Evolutionary conservation across 805 yeast species (phyloP).

Genomic region (Grigorovia transvaalensis): DNA sequence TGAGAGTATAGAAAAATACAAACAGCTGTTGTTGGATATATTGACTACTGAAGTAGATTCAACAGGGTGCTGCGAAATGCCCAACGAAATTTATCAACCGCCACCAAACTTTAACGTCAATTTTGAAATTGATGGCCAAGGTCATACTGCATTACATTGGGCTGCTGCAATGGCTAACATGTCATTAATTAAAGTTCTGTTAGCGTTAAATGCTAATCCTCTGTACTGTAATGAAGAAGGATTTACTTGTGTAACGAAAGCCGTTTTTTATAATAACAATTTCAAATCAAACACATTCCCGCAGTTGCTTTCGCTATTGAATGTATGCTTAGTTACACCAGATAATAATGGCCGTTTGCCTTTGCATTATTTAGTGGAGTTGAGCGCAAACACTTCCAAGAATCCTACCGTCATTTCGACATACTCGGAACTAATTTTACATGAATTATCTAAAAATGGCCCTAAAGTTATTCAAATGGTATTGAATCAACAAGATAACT

Average conservation of each 20-base stretch:
- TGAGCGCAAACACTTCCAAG: slow-evolving; percentile 41
- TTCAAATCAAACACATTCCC: slow-evolving; percentile 53
- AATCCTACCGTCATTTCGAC: slow-evolving; percentile 40
- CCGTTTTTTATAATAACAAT: slow-evolving; percentile 63
- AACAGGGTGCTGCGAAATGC: slow-evolving; percentile 22
- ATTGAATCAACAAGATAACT: slow-evolving; percentile 64
- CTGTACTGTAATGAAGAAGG: slow-evolving; percentile 45
- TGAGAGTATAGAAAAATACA: slow-evolving; percentile 15
- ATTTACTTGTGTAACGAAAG: slow-evolving; percentile 58
- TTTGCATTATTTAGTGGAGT: slow-evolving; percentile 53
- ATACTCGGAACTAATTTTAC: slow-evolving; percentile 43
- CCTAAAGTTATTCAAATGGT: slow-evolving; percentile 43
- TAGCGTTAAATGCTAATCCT: slow-evolving; percentile 53
- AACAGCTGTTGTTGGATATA: slow-evolving; percentile 20
- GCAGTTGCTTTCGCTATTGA: slow-evolving; percentile 46
- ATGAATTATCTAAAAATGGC: slow-evolving; percentile 32
- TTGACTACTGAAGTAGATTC: slow-evolving; percentile 26
- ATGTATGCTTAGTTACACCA: slow-evolving; percentile 58
- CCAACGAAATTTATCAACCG: slow-evolving; percentile 38
- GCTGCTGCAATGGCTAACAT: slow-evolving; percentile 70
- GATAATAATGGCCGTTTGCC: slow-evolving; percentile 67
- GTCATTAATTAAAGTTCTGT: slow-evolving; percentile 45
- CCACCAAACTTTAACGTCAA: slow-evolving; percentile 57
- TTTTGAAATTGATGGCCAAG: slow-evolving; percentile 66
- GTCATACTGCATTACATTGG: slow-evolving; percentile 79